Conservation (phyloP, 306 rosid genomes). For the Parietaria judaica region DNA sequence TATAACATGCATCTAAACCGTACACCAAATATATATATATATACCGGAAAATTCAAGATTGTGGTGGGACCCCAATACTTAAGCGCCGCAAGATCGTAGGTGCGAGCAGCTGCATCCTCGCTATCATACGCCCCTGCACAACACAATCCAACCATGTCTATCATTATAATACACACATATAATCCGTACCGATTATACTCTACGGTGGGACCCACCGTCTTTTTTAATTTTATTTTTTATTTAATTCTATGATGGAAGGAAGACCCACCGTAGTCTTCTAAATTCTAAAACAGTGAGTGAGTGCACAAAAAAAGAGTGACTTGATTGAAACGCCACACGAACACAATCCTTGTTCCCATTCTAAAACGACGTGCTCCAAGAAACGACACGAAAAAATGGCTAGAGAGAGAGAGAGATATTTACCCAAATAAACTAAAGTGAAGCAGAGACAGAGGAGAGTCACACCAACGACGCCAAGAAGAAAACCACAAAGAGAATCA, state of each 20-base stretch:
- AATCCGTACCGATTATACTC: neutral
- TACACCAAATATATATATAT: neutral
- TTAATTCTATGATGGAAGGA: neutral
- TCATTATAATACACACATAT: neutral
- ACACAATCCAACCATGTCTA: neutral
- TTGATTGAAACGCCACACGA: no score
- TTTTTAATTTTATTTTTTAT: no score
- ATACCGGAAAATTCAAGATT: constrained; percentile 75
- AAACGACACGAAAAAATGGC: neutral
- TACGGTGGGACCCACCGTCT: no score
- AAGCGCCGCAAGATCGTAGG: constrained; percentile 94
- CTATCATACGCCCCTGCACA: constrained; percentile 76
- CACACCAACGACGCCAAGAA: constrained; percentile 49
- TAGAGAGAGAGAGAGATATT: constrained; percentile 17
- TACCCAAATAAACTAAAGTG: constrained; percentile 87
- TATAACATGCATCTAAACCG: no score
- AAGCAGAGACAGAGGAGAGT: constrained; percentile 41
- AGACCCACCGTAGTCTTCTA: neutral
- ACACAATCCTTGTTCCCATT: no score
- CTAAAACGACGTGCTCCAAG: no score
- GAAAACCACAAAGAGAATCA: constrained; percentile 40
- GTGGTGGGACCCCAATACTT: constrained; percentile 83
- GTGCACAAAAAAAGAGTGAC: no score
- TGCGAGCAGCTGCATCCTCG: constrained; percentile 87
- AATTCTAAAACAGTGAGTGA: neutral